A percentile compares a stretch with the other conserved stretches of the same genome.
Evolutionary conservation across 2,329 filamentous ascomycete species (phyloP).

Genomic region (Monilinia fructigena): DNA sequence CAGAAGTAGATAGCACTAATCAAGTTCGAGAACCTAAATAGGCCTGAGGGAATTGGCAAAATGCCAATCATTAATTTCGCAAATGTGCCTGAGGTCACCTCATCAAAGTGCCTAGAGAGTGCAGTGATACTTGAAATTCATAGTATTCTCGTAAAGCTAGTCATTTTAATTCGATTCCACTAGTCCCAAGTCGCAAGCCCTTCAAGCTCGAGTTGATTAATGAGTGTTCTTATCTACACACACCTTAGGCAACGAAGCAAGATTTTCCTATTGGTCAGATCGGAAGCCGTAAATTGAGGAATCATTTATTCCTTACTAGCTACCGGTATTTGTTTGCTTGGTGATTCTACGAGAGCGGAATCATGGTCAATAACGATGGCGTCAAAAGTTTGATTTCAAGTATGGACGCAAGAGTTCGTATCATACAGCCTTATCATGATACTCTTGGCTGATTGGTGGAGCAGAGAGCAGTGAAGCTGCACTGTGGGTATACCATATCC

Average conservation of each 20-base stretch:
- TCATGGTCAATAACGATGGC: neutral
- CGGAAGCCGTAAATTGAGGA: neutral
- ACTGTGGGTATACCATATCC: neutral
- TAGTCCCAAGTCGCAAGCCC: no score
- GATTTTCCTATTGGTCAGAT: neutral
- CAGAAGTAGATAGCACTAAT: neutral
- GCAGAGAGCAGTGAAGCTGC: neutral
- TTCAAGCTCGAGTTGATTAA: neutral
- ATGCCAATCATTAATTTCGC: neutral
- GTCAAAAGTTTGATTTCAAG: neutral
- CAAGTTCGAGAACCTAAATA: neutral
- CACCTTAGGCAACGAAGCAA: neutral
- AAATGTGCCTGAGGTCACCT: neutral
- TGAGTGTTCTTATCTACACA: neutral
- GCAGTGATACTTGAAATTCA: neutral
- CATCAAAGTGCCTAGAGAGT: neutral
- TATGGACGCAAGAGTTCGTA: neutral
- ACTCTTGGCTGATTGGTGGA: neutral
- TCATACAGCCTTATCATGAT: neutral
- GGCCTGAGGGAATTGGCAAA: neutral
- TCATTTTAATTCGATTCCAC: neutral
- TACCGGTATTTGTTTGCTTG: neutral
- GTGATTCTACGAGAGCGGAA: neutral
- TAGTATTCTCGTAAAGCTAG: neutral
- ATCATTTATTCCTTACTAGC: neutral